A percentile compares a stretch with the other conserved stretches of the same genome.
phyloP scores from a whole-genome alignment of 768 basidiomycete genomes.

The Ramaria rubella region DNA sequence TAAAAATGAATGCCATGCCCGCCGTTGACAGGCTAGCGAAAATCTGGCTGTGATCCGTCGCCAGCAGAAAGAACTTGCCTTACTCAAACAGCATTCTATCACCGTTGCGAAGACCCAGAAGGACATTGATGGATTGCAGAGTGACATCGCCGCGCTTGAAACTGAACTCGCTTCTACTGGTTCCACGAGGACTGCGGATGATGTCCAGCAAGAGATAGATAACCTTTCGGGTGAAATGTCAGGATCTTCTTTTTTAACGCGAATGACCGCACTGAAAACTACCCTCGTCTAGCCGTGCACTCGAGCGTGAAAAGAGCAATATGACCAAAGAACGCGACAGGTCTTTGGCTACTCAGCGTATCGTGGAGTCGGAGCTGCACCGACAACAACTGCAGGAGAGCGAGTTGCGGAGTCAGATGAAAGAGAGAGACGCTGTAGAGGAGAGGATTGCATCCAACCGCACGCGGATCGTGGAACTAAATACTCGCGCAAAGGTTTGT shows the following conservation, averaged over 20 bases:
- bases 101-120: conserved; percentile 52
- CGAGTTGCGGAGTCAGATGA: conserved; percentile 48
- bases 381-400: conserved; percentile 55
- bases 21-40: conserved; percentile 39
- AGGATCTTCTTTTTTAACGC: conserved; percentile 20
- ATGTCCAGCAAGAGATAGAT: conserved; percentile 76
- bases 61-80: conserved; percentile 53
- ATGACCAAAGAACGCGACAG: conserved; percentile 58
- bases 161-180: conserved; percentile 63
- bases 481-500: conserved; percentile 45
- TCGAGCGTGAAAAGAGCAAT: conserved; percentile 55
- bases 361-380: conserved; percentile 55
- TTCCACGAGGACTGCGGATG: conserved; percentile 74
- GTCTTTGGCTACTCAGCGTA: conserved; percentile 44
- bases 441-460: conserved; percentile 51
- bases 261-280: background rate
- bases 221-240: conserved; percentile 59
- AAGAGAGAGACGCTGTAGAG: conserved; percentile 52
- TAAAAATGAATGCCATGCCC: too few relatives aligned
- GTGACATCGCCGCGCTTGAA: conserved; percentile 62
- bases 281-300: conserved; percentile 42
- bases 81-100: conserved; percentile 54
- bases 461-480: conserved; percentile 44
- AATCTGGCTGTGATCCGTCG: conserved; percentile 46
- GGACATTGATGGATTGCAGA: conserved; percentile 52